Base-by-base conservation (phyloP, 2,329 filamentous ascomycete species). In the Tolypocladium ophioglossoides region DNA sequence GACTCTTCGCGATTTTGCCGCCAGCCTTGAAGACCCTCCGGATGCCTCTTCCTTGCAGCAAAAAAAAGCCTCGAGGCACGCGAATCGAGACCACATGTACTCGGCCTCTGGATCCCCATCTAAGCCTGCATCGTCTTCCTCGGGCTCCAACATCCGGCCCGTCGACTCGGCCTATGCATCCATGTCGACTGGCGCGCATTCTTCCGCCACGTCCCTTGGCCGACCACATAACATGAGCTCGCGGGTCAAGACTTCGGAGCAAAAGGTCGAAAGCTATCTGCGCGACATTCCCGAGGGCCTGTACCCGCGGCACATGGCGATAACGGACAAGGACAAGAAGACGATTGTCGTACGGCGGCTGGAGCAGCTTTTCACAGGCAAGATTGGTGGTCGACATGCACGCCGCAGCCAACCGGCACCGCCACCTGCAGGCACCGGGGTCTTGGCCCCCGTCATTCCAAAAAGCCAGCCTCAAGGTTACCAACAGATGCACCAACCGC, bases 291-390 rank as follows among this genome's bases (percentile, higher is more conserved):
- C 87, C 0, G 78, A 83, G 57, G 84, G 85, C 0, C 64, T 91
- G 0, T 74, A 89, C 39, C 85, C 86, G 0, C 78, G 79, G 12
- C 76, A 79, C 46, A 73, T 77, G 27, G 66, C 73, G 0, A 81
- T 91, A 79, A 83, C 84, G 0, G 88, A 92, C 16, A 84, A 82
- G 59, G 79, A 86, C 7, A 89, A 83, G 72, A 90, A 89, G 72
- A 89, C 85, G 64, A 64, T 91, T 22, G 85, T 92, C 0, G 89
- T 92, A 2, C 79, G 82, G 53, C 79, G 87, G 2, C 68, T 95
- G 7, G 89, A 95, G 63, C 87, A 91, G 58, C 76, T 95, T 1
- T 95, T 94, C 57, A 90, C 88, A 0, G 89, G 89, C 3, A 87
- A 85, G 63, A 74, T 78, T 20, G 69, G 67, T 4, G 72, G 72